phyloP scores from a whole-genome alignment of 306 rosid genomes.

The Gastrolobium villosum region DNA sequence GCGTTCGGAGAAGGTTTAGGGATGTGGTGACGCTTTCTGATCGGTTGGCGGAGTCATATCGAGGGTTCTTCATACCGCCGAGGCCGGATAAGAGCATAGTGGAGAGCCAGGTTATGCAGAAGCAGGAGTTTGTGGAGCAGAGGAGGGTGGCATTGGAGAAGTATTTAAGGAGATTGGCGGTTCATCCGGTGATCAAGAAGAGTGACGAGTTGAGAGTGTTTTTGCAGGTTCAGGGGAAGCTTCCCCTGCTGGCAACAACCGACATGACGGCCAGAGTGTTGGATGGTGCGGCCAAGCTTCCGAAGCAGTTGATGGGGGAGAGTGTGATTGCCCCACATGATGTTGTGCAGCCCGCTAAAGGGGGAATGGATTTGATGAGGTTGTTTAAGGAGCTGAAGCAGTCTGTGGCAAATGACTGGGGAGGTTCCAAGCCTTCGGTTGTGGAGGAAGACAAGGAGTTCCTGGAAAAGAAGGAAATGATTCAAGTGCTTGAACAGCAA shows the following conservation, averaged over 20 bases:
- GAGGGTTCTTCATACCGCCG: slow-evolving; percentile 93
- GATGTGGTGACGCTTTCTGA: slow-evolving; percentile 90
- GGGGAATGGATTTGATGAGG: slow-evolving; percentile 94
- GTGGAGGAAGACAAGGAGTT: slow-evolving; percentile 97
- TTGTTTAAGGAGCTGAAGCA: slow-evolving; percentile 94
- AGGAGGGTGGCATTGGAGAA: slow-evolving; percentile 92
- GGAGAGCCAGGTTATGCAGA: slow-evolving; percentile 99
- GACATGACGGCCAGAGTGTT: slow-evolving; percentile 89
- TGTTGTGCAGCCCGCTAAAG: slow-evolving; percentile 90
- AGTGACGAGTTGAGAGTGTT: slow-evolving; percentile 90
- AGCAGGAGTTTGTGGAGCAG: slow-evolving; percentile 98
- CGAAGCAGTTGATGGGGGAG: slow-evolving; percentile 80
- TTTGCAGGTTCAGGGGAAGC: slow-evolving; percentile 84
- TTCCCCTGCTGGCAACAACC: slow-evolving; percentile 63
- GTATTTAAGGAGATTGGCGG: slow-evolving; percentile 78
- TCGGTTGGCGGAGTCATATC: slow-evolving; percentile 83
- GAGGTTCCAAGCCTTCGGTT: slow-evolving; percentile 72
- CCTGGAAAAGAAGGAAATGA: slow-evolving; percentile 74
- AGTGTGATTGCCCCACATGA: slow-evolving; percentile 68
- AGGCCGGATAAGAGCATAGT: slow-evolving; percentile 95
- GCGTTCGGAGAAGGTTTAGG: slow-evolving; percentile 81
- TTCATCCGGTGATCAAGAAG: slow-evolving; percentile 79
- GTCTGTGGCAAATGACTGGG: slow-evolving; percentile 95
- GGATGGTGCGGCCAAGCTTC: slow-evolving; percentile 86
- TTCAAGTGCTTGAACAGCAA: slow-evolving; percentile 83